Evolutionary conservation across 345 rosid genomes (phyloP).

Genomic region (Acer negundo): DNA sequence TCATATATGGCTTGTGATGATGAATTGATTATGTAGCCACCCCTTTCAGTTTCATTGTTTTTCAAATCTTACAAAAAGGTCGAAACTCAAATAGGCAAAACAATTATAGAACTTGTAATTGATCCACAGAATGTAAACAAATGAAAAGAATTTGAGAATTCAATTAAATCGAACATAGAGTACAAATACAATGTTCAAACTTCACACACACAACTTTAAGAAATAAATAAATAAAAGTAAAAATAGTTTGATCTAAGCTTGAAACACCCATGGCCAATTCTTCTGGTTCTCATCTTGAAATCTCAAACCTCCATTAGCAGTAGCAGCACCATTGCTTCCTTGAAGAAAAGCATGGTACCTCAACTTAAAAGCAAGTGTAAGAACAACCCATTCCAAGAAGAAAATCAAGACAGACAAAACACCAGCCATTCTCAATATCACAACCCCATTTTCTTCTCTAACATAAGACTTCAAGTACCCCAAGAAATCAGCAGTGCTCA

Average conservation of each 20-base stretch:
- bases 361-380: constrained; percentile 41
- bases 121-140: not conserved
- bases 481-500: constrained; percentile 34
- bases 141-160: not conserved
- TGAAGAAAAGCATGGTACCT: constrained; percentile 33
- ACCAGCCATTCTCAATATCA: constrained; percentile 41
- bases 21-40: too few relatives aligned
- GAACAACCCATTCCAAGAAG: constrained; percentile 43
- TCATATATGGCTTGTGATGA: too few relatives aligned
- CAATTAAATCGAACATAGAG: not conserved
- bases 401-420: constrained; percentile 39
- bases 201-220: not conserved
- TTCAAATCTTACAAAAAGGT: too few relatives aligned
- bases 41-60: too few relatives aligned
- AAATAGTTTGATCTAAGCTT: not conserved
- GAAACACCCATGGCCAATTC: constrained; percentile 17
- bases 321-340: not conserved
- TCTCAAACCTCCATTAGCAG: not conserved
- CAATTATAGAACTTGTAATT: not conserved
- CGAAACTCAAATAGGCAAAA: too few relatives aligned
- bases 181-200: not conserved
- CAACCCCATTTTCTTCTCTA: constrained; percentile 38
- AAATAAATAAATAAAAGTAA: not conserved
- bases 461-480: constrained; percentile 44
- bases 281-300: constrained; percentile 10